Evolutionary conservation across 257 asterid species (phyloP), one percentile per base, ranked within the genome.

Genomic region (Penstemon newberryi): DNA sequence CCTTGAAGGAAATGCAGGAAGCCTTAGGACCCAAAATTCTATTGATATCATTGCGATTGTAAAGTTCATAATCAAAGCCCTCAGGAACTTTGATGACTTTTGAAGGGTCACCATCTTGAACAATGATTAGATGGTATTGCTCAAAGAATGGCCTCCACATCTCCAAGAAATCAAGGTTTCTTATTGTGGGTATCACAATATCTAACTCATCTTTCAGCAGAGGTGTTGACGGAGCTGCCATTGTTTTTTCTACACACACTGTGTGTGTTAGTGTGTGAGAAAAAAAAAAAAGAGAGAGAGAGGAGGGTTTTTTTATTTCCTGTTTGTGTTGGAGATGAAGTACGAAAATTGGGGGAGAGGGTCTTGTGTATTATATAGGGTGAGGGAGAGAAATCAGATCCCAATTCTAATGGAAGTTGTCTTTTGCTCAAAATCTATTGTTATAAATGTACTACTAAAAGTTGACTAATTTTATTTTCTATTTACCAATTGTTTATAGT

Each of bases 121-220:
- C 91, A 11, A 89, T 86, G 70, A 89, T 89, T 3, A 86, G 84
- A 83, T 89, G 94, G 83, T 89, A 89, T 5, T 63, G 74, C 81
- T 89, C 85, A 59, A 86, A 89, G 77, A 84, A 89, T 0, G 96
- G 93, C 80, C 96, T 79, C 96, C 96, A 89, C 89, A 84, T 83
- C 77, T 86, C 94, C 66, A 89, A 60, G 81, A 89, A 89, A 78
- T 89, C 96, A 13, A 88, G 93, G 83, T 82, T 88, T 72, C 96
- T 77, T 39, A 88, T 88, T 25, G 95, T 85, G 18, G 95, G 95
- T 89, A 25, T 25, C 33, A 25, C 33, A 25, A 25, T 25, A 25
- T 25, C 33, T 25, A 25, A 25, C 33, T 25, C 94, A 83, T 89
- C 94, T 71, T 83, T 79, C 83, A 89, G 80, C 66, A 86, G 62